Conservation (phyloP, 2,329 filamentous ascomycete genomes). For the Epichloe uncinata region DNA sequence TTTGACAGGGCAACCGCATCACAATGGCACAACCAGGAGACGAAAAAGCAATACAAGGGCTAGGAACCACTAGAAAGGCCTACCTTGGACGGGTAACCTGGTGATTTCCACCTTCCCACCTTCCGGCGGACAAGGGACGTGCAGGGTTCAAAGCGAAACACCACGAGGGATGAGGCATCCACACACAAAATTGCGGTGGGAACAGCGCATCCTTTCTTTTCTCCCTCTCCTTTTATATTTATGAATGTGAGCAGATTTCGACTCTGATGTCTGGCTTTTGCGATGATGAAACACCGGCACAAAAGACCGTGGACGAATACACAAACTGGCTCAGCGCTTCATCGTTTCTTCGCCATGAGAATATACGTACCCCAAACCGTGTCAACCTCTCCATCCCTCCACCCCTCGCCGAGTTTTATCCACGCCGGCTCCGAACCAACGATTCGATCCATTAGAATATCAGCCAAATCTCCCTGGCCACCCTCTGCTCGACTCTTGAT, state of each 20-base stretch:
- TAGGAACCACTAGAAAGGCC: too few relatives aligned
- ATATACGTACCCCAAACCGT: slow-evolving; percentile 49
- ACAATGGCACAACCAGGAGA: not conserved
- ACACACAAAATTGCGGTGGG: not conserved
- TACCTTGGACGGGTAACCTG: too few relatives aligned
- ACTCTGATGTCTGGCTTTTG: too few relatives aligned
- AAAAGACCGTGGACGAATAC: too few relatives aligned
- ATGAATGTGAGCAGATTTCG: too few relatives aligned
- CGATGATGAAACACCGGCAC: too few relatives aligned
- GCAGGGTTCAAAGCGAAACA: slow-evolving; percentile 1
- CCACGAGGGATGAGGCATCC: slow-evolving; percentile 6
- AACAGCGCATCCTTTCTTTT: not conserved
- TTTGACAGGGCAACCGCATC: not conserved
- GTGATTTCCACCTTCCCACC: not conserved
- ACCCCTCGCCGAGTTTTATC: slow-evolving; percentile 32
- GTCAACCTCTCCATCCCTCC: slow-evolving; percentile 40
- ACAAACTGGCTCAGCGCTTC: not conserved
- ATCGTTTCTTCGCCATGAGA: slow-evolving; percentile 36
- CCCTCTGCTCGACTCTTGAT: slow-evolving; percentile 35
- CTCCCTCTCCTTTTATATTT: not conserved
- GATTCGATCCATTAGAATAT: slow-evolving; percentile 47
- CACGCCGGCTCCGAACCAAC: slow-evolving; percentile 38
- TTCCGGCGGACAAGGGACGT: not conserved
- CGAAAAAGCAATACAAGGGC: too few relatives aligned
- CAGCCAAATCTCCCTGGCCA: slow-evolving; percentile 47